Percentiles rank a stretch among this genome's conserved stretches.
Evolutionary conservation across 805 yeast genomes (phyloP).

Genomic region (Starmerella stellata): DNA sequence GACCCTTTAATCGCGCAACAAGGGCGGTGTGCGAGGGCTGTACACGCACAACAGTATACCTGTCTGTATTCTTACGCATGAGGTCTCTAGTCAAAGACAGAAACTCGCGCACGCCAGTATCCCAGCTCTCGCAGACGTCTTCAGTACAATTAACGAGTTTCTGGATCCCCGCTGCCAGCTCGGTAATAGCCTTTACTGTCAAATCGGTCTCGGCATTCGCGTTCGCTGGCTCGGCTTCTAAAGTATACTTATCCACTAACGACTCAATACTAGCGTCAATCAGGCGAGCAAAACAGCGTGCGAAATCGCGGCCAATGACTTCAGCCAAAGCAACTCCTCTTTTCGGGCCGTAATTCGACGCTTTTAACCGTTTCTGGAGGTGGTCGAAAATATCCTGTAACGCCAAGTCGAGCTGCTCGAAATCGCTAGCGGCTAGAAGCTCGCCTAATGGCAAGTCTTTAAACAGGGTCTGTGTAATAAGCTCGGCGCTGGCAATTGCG

Average conservation of each 20-base stretch:
- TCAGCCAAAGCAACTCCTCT: slow-evolving; percentile 52
- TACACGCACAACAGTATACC: slow-evolving; percentile 46
- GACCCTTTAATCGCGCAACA: slow-evolving; percentile 29
- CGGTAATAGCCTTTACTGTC: neutral
- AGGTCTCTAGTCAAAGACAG: slow-evolving; percentile 54
- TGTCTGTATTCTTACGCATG: slow-evolving; percentile 53
- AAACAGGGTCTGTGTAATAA: slow-evolving; percentile 40
- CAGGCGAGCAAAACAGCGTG: slow-evolving; percentile 18
- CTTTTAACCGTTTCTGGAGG: slow-evolving; percentile 39
- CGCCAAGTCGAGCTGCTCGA: slow-evolving; percentile 31
- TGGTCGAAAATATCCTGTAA: slow-evolving; percentile 37
- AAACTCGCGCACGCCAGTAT: slow-evolving; percentile 43
- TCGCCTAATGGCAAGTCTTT: slow-evolving; percentile 54
- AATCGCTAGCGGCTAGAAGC: slow-evolving; percentile 31
- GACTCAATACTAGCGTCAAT: slow-evolving; percentile 27
- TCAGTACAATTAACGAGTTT: neutral
- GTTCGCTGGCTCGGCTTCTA: neutral
- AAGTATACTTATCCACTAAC: slow-evolving; percentile 15
- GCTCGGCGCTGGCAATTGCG: slow-evolving; percentile 32
- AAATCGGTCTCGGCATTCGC: neutral
- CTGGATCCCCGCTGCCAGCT: neutral
- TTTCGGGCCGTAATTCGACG: slow-evolving; percentile 42
- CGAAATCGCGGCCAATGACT: slow-evolving; percentile 41
- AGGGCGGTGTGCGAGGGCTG: slow-evolving; percentile 28
- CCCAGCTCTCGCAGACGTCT: slow-evolving; percentile 28